Percentiles rank a stretch among this genome's conserved stretches.
These are phyloP conservation scores for Plicaturopsis crispa DNA, from an alignment of 768 basidiomycete genomes.

Conservation along the genomic window DNA sequence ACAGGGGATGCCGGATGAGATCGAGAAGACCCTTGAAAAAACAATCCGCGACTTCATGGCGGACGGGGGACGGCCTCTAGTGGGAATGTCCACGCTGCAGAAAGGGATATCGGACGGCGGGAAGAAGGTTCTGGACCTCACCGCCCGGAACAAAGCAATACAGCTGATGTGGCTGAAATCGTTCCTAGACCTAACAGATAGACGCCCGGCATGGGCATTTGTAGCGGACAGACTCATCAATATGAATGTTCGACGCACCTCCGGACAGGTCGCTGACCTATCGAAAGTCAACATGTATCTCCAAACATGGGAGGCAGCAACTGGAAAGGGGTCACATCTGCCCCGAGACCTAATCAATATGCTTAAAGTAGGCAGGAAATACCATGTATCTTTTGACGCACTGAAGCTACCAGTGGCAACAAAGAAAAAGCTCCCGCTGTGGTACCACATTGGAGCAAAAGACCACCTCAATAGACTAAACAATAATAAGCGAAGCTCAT, in stretches of 20 bases:
- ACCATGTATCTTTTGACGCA: background rate
- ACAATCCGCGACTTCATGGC: constrained; percentile 6
- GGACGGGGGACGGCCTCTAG: background rate
- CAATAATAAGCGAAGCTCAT: background rate
- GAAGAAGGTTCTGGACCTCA: constrained; percentile 4
- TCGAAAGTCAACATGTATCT: constrained; percentile 4
- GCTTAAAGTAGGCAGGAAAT: background rate
- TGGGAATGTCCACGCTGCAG: constrained; percentile 4
- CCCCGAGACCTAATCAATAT: background rate
- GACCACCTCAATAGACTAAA: background rate
- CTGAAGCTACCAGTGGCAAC: background rate
- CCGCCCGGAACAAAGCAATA: constrained; percentile 11
- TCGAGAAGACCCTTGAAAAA: constrained; percentile 6
- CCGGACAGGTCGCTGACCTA: background rate
- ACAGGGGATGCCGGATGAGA: constrained; percentile 14
- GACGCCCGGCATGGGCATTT: constrained; percentile 6
- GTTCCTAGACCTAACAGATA: background rate
- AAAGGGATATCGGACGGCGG: constrained; percentile 7
- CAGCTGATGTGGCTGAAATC: constrained; percentile 6
- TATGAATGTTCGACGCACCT: background rate
- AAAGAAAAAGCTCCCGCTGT: constrained; percentile 1
- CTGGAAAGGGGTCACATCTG: constrained; percentile 8
- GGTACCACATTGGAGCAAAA: constrained; percentile 4
- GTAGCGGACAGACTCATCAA: constrained; percentile 6
- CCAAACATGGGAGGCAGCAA: constrained; percentile 2